These are phyloP conservation scores for Escovopsis sp. DNA, from an alignment of 2,329 filamentous ascomycete species.

Conservation along the genomic window DNA sequence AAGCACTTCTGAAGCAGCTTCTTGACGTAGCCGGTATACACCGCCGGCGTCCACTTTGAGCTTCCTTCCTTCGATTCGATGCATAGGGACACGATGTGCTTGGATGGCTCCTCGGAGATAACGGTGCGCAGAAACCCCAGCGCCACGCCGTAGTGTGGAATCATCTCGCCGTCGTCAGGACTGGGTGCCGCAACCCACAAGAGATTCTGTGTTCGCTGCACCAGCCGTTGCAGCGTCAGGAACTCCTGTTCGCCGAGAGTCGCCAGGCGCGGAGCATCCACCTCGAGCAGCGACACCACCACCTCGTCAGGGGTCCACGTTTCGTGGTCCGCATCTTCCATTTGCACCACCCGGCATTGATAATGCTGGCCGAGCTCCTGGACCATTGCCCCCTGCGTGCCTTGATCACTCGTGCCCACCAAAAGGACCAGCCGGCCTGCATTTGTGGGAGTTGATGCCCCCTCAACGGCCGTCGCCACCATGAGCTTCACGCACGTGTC, in stretches of 20 bases:
- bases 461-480: background rate
- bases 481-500: slow-evolving; percentile 1
- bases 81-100: background rate
- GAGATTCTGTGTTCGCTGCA: background rate
- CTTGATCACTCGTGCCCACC: background rate
- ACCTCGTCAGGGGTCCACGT: background rate
- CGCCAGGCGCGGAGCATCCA: background rate
- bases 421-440: too few relatives aligned
- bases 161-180: background rate
- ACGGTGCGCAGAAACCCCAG: slow-evolving; percentile 1
- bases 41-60: background rate
- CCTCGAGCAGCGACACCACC: background rate
- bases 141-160: background rate
- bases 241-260: background rate
- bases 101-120: background rate
- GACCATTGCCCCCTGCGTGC: background rate
- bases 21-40: background rate
- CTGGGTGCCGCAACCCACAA: slow-evolving; percentile 1
- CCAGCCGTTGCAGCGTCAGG: background rate
- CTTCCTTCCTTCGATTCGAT: background rate
- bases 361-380: background rate
- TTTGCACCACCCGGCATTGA: background rate
- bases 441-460: background rate
- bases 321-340: too few relatives aligned
- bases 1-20: background rate